phyloP scores from a whole-genome alignment of 164 flowering plant genomes.

The Vitis rupestris region DNA sequence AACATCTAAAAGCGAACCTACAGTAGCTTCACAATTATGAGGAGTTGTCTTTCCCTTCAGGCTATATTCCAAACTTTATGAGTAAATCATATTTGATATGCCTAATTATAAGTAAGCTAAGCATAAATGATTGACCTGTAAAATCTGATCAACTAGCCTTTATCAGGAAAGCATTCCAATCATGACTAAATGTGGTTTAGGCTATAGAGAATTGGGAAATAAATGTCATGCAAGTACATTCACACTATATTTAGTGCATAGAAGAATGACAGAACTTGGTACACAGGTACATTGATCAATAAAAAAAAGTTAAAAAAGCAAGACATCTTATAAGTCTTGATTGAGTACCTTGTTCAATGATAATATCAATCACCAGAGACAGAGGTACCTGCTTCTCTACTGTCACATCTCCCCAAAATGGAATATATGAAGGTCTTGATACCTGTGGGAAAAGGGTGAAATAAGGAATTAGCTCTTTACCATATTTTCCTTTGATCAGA shows the following conservation, averaged over 20 bases:
- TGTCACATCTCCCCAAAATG: slow-evolving; percentile 50
- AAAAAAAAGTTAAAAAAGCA: background rate
- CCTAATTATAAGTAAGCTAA: no score
- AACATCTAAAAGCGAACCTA: no score
- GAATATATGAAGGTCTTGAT: slow-evolving; percentile 69
- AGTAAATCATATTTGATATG: no score
- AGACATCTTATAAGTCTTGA: background rate
- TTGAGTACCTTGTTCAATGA: slow-evolving; percentile 77
- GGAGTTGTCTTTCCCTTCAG: no score
- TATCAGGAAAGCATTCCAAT: no score
- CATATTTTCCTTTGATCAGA: background rate
- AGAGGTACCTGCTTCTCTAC: slow-evolving; percentile 68
- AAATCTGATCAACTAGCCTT: no score
- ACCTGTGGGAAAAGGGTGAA: slow-evolving; percentile 37
- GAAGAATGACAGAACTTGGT: no score
- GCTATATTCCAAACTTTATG: no score
- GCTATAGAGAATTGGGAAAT: background rate
- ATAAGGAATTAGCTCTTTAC: background rate
- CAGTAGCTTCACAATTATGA: no score
- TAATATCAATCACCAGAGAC: slow-evolving; percentile 63
- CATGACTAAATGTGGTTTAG: background rate
- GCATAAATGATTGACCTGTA: no score
- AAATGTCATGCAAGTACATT: background rate
- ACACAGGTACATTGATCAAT: no score
- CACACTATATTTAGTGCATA: no score